Evolutionary conservation across 1,284 basidiomycete genomes (phyloP).

Genomic region (Fomitopsis schrenkii): DNA sequence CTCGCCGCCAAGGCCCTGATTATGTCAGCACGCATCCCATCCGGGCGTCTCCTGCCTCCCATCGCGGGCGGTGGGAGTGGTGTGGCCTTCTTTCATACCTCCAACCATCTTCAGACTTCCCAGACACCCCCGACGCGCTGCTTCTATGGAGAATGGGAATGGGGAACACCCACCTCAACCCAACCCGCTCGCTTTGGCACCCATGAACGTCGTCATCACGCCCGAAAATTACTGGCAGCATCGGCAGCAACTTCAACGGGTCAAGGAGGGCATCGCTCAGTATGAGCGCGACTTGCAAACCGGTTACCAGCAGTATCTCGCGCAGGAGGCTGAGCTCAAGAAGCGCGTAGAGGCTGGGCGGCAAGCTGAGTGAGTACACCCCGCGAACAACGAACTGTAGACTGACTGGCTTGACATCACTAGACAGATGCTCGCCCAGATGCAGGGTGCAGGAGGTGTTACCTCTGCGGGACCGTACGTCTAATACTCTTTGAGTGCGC

Average conservation of each 20-base stretch:
- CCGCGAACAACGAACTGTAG: too few relatives aligned
- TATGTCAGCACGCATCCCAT: background rate
- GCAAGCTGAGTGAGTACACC: conserved; percentile 33
- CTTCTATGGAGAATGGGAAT: conserved; percentile 18
- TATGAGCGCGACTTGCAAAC: conserved; percentile 32
- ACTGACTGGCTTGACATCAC: background rate
- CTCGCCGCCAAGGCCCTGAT: background rate
- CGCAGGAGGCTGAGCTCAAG: conserved; percentile 22
- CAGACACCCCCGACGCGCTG: background rate
- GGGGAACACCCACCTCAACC: background rate
- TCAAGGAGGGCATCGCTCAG: conserved; percentile 25
- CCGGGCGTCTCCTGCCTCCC: background rate
- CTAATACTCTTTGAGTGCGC: too few relatives aligned
- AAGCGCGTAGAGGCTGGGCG: conserved; percentile 33
- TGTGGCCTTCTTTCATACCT: background rate
- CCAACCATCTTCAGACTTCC: background rate
- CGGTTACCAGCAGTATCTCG: conserved; percentile 29
- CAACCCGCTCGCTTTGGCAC: conserved; percentile 9
- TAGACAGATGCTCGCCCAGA: conserved; percentile 5
- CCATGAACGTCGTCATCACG: conserved; percentile 10
- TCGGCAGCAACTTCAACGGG: conserved; percentile 28
- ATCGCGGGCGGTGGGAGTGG: background rate
- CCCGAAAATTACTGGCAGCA: conserved; percentile 24
- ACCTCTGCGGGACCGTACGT: background rate
- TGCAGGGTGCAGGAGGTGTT: background rate